Base-by-base conservation (phyloP, 768 basidiomycete genomes). In the Floccularia luteovirens region DNA sequence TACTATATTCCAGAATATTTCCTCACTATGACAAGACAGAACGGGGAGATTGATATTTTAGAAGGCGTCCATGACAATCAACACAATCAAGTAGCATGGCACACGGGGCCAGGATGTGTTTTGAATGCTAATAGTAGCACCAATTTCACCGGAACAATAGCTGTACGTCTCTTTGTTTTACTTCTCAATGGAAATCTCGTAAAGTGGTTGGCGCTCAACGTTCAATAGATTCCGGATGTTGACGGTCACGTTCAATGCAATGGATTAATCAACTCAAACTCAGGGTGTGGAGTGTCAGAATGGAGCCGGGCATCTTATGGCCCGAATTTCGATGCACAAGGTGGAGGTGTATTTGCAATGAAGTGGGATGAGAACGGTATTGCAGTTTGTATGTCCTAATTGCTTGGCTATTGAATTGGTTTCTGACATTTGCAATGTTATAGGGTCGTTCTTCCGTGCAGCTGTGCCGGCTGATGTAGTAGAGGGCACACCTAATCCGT, bases 271-370 rank as follows among this genome's bases (percentile, higher is more conserved):
- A 66, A 75, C 45, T 54, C 59, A 20, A 86, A 87, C 53, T 69
- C 79, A 31, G 90, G 90, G 5, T 91, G 90, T 48, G 80, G 81
- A 25, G 66, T 90, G 46, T 75, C 70, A 0, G 88, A 91, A 53
- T 79, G 77, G 77, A 90, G 87, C 50, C 69, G 71, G 16, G 80
- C 83, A 2, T 92, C 90, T 0, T 92, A 87, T 58, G 90, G 90
- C 0, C 79, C 82, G 25, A 74, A 72, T 38, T 91, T 91, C 54
- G 90, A 91, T 45, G 69, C 71, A 1, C 77, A 76, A 52, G 76
- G 82, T 7, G 90, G 90, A 3, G 90, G 90, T 2, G 79, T 90
- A 2, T 91, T 88, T 54, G 88, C 79, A 1, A 89, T 90, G 85
- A 82, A 84, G 49, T 92, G 90, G 90, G 85, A 90, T 52, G 73